Base-by-base conservation (phyloP, 352 stramenopile species). In the Phytophthora brassicae region DNA sequence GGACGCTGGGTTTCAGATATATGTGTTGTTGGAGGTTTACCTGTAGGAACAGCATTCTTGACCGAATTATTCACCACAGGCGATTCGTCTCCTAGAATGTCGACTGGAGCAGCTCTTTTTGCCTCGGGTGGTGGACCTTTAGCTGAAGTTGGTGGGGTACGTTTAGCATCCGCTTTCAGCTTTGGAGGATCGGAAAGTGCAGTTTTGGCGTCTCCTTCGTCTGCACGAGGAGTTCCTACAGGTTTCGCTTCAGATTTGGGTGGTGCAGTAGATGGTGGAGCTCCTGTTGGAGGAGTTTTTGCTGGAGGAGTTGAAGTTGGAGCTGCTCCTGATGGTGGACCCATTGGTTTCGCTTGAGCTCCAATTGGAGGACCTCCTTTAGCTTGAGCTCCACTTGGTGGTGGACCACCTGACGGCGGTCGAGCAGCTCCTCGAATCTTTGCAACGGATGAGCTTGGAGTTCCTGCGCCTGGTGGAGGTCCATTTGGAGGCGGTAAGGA, bases 371-470 rank as follows among this genome's bases (percentile, higher is more conserved):
- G 73, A 9, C 77, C 61, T 17, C 56, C 51, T 46, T 74, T 79
- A 6, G 58, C 57, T 44, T 77, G 71, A 31, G 62, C 60, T 35
- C 56, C 62, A 22, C 56, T 57, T 0, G 72, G 74, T 24, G 75
- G 79, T 13, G 79, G 60, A 11, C 39, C 57, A 19, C 68, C 77
- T 9, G 77, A 79, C 20, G 79, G 75, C 5, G 60, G 59, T 28
- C 79, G 76, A 5, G 68, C 78, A 13, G 81, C 78, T 9, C 77
- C 74, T 67, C 81, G 84, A 44, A 93, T 86, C 66, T 93, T 93
- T 6, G 81, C 79, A 0, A 93, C 81, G 0, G 81, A 89, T 17
- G 81, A 70, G 70, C 79, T 93, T 3, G 78, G 58, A 9, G 68
- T 73, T 3, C 75, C 71, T 49, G 69, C 41, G n/a, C 59, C 70